Evolutionary conservation across 441 rosid species (phyloP), one percentile per base, ranked within the genome.

Genomic region (Eruca vesicaria): DNA sequence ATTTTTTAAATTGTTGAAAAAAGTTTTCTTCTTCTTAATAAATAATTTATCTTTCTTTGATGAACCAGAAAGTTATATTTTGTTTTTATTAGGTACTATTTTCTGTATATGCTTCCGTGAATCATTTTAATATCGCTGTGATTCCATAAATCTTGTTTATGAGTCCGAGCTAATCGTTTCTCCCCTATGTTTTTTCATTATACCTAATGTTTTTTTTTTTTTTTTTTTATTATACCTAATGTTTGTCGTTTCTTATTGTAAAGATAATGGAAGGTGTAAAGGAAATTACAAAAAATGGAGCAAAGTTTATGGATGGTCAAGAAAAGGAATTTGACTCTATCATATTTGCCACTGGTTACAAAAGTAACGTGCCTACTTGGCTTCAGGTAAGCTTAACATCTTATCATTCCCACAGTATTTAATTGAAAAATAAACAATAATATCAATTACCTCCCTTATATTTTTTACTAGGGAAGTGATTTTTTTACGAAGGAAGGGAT

Each of bases 341-440:
- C 75, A 85, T 94, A 43, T 78, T 94, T 32, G 99, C 99, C 58
- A 94, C 99, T 23, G 99, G 98, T 9, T 94, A 90, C 84, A 87
- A 82, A 80, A 94, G 96, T 81, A 94, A 84, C 12, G 97, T 94
- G 35, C 90, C 96, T 66, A 73, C 79, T 82, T 94, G 99, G 99
- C 97, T 94, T 73, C 85, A 86, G 96, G 99, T 92, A 80, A 52
- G 12, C 43, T 62, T 62, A 55, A 28, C 8, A 61, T 69, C 35
- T 50, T 63, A 32, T 26, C 59, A 12, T 21, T 68, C 48, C 77
- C 66, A 29, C 72, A 43, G 9, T 16, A 26, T 4, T 14, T 36
- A 12, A 10, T 36, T 36, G 3, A 9, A 36, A 36, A 36, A 36
- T 1, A 9, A n/a, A 36, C 23, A 21, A 43, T 10, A 4, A 16